Base-by-base conservation (phyloP, 495 filamentous ascomycete genomes). In the Hypoxylon trugodes region DNA sequence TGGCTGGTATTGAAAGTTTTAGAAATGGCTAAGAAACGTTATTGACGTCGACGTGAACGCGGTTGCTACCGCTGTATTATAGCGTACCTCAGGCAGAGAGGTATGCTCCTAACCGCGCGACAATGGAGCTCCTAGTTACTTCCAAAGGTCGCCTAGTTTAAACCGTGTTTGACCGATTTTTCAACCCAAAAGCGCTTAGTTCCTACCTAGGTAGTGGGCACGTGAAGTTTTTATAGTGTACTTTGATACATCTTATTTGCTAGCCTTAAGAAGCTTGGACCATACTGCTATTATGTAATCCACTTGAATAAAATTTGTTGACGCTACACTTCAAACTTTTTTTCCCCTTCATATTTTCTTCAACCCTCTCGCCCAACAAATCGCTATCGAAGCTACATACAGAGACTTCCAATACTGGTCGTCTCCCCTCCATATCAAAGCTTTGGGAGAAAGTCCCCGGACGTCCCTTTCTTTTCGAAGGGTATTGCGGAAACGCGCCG, bases 391-490 rank as follows among this genome's bases (percentile, higher is more conserved):
- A 98, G 95, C 92, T 90, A 96, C 95, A 89, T 80, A 96, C 92
- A 87, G 90, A 95, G 86, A 86, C 76, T 74, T 74, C 65, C 15
- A 40, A 58, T 70, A 12, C 72, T n/a, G 69, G 49, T 74, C 66
- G 72, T 71, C 64, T 74, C 72, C 64, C 72, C 57, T 59, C 74
- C 74, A 77, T 72, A 75, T 58, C 66, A 61, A 70, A 72, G 92
- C 92, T 97, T 96, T 90, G 92, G 95, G 94, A 95, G 92, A 98
- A 98, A 98, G 95, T 98, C 95, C 95, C 93, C 95, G 94, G 95
- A 98, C 93, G 89, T 64, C 85, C 84, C 84, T 84, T n/a, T 85
- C 79, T 77, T 67, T 73, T 64, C 46, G 69, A 68, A 78, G 72
- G 82, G 81, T 84, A 83, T 69, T 82, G 90, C 91, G 91, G 90